These are phyloP conservation scores for Hypoxylon rickii DNA, from an alignment of 495 filamentous ascomycete species.

Conservation along the genomic window DNA sequence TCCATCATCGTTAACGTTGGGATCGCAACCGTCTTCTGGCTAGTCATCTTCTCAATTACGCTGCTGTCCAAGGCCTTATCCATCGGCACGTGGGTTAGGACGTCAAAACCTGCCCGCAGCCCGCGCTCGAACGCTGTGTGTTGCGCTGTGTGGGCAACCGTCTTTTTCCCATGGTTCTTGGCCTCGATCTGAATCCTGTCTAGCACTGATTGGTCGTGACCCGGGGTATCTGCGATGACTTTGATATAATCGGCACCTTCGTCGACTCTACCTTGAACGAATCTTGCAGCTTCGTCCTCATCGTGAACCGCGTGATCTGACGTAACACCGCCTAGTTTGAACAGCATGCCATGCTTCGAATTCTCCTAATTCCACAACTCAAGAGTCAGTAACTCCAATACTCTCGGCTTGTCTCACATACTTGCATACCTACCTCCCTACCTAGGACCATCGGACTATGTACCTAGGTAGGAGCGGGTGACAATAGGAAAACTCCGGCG, in stretches of 20 bases:
- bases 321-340: conserved; percentile 10
- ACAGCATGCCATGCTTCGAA: conserved; percentile 21
- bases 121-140: conserved; percentile 33
- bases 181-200: conserved; percentile 34
- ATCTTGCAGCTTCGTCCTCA: conserved; percentile 36
- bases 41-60: conserved; percentile 20
- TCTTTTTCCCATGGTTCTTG: conserved; percentile 26
- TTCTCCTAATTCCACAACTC: conserved; percentile 19
- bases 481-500: background rate
- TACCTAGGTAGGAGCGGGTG: background rate
- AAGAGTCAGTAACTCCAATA: too few species aligned
- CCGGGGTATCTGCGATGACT: conserved; percentile 42
- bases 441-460: too few species aligned
- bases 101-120: conserved; percentile 29
- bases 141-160: conserved; percentile 35
- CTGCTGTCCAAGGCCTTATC: conserved; percentile 30
- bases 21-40: conserved; percentile 27
- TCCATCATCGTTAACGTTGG: conserved; percentile 40
- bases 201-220: conserved; percentile 33
- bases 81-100: conserved; percentile 40
- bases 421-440: too few species aligned
- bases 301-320: conserved; percentile 33
- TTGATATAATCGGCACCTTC: conserved; percentile 45
- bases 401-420: too few species aligned
- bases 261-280: conserved; percentile 37